Evolutionary conservation across 768 basidiomycete species (phyloP).

Genomic region (Cubamyces lactineus): DNA sequence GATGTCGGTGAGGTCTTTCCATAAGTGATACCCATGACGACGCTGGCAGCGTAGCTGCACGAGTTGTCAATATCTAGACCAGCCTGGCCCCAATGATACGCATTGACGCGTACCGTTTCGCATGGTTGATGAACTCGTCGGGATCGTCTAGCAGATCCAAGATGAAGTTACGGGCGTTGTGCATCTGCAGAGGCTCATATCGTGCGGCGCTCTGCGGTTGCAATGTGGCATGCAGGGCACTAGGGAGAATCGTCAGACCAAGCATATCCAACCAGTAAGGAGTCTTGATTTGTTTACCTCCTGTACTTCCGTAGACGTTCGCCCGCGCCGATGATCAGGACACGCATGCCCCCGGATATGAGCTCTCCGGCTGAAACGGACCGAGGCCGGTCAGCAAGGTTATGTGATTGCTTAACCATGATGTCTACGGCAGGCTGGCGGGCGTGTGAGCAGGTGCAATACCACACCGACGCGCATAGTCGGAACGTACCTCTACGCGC

Average conservation of each 20-base stretch:
- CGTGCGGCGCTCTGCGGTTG: slow-evolving; percentile 37
- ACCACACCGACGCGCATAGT: background rate
- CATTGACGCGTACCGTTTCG: slow-evolving; percentile 32
- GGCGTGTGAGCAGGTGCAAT: background rate
- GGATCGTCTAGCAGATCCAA: slow-evolving; percentile 42
- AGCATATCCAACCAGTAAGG: slow-evolving; percentile 21
- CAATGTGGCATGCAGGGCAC: slow-evolving; percentile 39
- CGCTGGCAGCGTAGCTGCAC: slow-evolving; percentile 42
- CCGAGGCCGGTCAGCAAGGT: slow-evolving; percentile 41
- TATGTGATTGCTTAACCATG: slow-evolving; percentile 43
- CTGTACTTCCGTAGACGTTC: slow-evolving; percentile 35
- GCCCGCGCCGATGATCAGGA: slow-evolving; percentile 33
- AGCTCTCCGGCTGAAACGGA: slow-evolving; percentile 40
- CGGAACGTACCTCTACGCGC: slow-evolving; percentile 31
- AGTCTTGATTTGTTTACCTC: slow-evolving; percentile 5
- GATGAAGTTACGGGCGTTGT: slow-evolving; percentile 38
- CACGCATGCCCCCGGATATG: slow-evolving; percentile 39
- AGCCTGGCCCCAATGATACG: background rate
- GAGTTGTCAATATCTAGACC: background rate
- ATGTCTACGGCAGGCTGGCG: slow-evolving; percentile 42
- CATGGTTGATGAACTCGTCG: slow-evolving; percentile 38
- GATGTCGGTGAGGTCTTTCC: slow-evolving; percentile 44
- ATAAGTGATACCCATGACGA: slow-evolving; percentile 44
- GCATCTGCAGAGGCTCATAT: slow-evolving; percentile 39
- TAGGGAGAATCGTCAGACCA: slow-evolving; percentile 9